phyloP scores from a whole-genome alignment of 768 basidiomycete species.

The Lyophyllum atratum region DNA sequence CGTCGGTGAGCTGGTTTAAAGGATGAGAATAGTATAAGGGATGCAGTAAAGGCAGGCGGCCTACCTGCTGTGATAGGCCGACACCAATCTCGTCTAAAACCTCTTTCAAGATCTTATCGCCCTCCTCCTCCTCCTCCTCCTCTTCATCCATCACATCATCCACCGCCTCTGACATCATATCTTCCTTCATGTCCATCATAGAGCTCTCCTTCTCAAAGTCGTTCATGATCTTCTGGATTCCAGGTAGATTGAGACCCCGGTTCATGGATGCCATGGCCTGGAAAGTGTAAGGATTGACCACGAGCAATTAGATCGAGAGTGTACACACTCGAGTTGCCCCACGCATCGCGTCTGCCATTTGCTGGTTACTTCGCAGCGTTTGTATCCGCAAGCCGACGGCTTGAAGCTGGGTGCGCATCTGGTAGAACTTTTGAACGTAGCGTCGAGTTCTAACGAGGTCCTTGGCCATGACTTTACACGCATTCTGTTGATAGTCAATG shows the following conservation, averaged over 20 bases:
- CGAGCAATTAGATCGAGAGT: constrained; percentile 1
- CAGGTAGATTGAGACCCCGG: constrained; percentile 90
- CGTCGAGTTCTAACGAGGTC: constrained; percentile 95
- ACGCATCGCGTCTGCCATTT: constrained; percentile 99
- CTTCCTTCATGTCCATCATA: constrained; percentile 99
- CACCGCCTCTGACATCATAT: constrained; percentile 99
- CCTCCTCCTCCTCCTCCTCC: constrained; percentile 95
- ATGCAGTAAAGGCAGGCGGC: constrained; percentile 8
- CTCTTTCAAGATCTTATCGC: constrained; percentile 93
- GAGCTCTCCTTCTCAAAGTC: constrained; percentile 98
- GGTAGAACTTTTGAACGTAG: constrained; percentile 97
- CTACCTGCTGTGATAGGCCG: constrained; percentile 80
- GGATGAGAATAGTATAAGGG: constrained; percentile 13
- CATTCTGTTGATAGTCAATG: constrained; percentile 62
- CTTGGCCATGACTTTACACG: constrained; percentile 99
- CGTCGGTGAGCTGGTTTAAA: constrained; percentile 68
- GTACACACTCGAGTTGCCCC: constrained; percentile 87
- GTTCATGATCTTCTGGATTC: constrained; percentile 94
- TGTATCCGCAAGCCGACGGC: constrained; percentile 95
- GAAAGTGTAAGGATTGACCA: constrained; percentile 1
- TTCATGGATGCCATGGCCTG: constrained; percentile 99
- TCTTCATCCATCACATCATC: constrained; percentile 91
- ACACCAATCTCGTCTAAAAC: constrained; percentile 98
- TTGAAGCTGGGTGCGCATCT: constrained; percentile 98
- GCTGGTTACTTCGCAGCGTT: constrained; percentile 93